Percentiles rank a stretch among this genome's conserved stretches.
phyloP scores from a whole-genome alignment of 495 filamentous ascomycete species.

The Xylaria acuta region DNA sequence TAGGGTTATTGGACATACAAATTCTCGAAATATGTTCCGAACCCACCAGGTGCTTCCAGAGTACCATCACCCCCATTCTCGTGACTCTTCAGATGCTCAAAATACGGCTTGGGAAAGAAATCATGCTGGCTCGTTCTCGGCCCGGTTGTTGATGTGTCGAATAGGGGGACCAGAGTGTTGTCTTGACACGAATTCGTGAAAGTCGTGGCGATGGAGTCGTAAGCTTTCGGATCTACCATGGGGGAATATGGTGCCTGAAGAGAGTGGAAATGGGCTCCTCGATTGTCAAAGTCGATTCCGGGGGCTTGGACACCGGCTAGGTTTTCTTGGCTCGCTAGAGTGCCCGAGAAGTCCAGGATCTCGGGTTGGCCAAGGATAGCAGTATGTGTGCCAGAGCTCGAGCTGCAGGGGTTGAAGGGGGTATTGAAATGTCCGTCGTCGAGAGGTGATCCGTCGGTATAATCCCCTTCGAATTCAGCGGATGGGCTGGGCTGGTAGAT shows the following conservation, averaged over 20 bases:
- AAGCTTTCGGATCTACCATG: slow-evolving; percentile 30
- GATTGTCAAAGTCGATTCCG: not conserved
- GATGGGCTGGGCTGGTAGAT: not conserved
- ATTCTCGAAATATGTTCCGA: not conserved
- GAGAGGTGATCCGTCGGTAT: not conserved
- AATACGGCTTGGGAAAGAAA: slow-evolving; percentile 30
- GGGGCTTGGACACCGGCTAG: not conserved
- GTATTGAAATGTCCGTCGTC: not conserved
- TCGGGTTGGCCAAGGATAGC: not conserved
- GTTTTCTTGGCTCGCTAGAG: not conserved
- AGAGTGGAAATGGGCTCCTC: not conserved
- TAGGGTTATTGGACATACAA: not conserved
- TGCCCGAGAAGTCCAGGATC: not conserved
- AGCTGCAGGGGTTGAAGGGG: not conserved
- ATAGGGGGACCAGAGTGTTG: not conserved
- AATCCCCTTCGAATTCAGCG: not conserved
- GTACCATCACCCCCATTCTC: not conserved
- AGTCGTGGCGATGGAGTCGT: slow-evolving; percentile 31
- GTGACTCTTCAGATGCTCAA: slow-evolving; percentile 30
- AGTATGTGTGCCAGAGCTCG: not conserved
- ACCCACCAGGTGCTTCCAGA: not conserved
- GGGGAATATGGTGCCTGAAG: not conserved
- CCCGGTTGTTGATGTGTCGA: slow-evolving; percentile 21
- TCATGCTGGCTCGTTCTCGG: slow-evolving; percentile 34
- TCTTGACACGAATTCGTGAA: slow-evolving; percentile 24